Base-by-base conservation (phyloP, 2,329 filamentous ascomycete species). In the Colletotrichum sp. region DNA sequence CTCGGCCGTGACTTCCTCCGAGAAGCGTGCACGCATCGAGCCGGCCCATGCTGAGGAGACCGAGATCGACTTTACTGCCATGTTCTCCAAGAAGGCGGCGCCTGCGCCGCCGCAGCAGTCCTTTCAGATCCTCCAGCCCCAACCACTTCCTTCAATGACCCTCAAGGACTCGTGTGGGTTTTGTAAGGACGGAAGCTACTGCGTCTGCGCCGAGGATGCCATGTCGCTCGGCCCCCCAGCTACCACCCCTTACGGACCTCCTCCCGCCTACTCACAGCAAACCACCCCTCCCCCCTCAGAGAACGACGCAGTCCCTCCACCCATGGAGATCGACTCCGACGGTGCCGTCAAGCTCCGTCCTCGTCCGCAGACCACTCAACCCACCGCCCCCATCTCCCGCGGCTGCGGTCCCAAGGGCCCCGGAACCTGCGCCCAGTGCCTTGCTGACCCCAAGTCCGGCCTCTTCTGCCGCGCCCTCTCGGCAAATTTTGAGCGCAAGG, bases 391-490 rank as follows among this genome's bases (percentile, higher is more conserved):
- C 34, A 52, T 21, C 9, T 73, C 82, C 2, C 81, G 84, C 32
- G 86, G 88, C 38, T 93, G 91, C 74, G 90, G 94, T 30, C 88
- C 91, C 48, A 93, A 93, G 69, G 94, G 94, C 0, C 95, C 95
- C 0, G 95, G 95, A 12, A 94, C 93, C 18, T 97, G 95, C 81
- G 91, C 93, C 6, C 94, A 96, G 85, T 97, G 95, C 82, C 89
- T 93, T 75, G 88, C 92, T 3, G 94, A 96, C 81, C 94, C 95
- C 21, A 93, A 94, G 81, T 95, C 94, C 5, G 95, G 94, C 2
- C 90, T 96, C 48, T 97, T 97, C 87, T 97, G 95, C 84, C 94
- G 95, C 77, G 93, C 94, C 13, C 91, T 96, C 68, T 94, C 94
- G 28, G 94, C 94, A 76, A 93, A 87, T 78, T 86, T 91, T 75